A percentile compares a stretch with the other conserved stretches of the same genome.
phyloP scores from a whole-genome alignment of 176 grass and related monocot genomes.

The Oryza meyeriana region DNA sequence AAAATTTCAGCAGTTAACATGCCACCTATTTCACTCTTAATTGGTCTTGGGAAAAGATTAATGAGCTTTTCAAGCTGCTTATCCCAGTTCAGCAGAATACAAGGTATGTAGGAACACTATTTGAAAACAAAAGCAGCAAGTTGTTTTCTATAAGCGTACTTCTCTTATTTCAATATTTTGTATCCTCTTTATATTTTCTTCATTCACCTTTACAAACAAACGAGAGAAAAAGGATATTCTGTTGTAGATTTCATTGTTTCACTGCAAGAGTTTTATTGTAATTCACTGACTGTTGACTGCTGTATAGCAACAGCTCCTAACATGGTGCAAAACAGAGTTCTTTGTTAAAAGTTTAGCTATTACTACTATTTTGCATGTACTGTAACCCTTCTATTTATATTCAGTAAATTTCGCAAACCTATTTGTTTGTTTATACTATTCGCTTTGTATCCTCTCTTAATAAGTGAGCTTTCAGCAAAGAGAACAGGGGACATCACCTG shows the following conservation, averaged over 20 bases:
- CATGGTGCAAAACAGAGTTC: background rate
- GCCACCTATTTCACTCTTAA: background rate
- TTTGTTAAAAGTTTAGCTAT: background rate
- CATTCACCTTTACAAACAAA: background rate
- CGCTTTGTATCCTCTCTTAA: background rate
- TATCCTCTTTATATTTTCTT: background rate
- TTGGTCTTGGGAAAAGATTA: background rate
- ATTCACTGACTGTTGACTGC: background rate
- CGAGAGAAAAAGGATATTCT: background rate
- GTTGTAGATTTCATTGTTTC: background rate
- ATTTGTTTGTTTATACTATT: background rate
- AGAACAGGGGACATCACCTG: background rate
- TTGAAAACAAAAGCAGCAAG: background rate
- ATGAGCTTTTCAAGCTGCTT: background rate
- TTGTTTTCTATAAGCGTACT: background rate
- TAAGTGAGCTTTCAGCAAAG: background rate
- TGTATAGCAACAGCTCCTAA: background rate
- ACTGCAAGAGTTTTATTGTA: background rate
- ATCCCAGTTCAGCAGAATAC: background rate
- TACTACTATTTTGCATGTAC: background rate
- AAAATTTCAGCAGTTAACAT: background rate
- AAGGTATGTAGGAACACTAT: background rate
- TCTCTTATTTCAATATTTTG: background rate
- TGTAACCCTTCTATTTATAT: background rate
- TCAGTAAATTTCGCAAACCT: too few relatives aligned